These are phyloP conservation scores for Ettlia oleoabundans DNA, from an alignment of 139 green algal genomes.

Conservation along the genomic window DNA sequence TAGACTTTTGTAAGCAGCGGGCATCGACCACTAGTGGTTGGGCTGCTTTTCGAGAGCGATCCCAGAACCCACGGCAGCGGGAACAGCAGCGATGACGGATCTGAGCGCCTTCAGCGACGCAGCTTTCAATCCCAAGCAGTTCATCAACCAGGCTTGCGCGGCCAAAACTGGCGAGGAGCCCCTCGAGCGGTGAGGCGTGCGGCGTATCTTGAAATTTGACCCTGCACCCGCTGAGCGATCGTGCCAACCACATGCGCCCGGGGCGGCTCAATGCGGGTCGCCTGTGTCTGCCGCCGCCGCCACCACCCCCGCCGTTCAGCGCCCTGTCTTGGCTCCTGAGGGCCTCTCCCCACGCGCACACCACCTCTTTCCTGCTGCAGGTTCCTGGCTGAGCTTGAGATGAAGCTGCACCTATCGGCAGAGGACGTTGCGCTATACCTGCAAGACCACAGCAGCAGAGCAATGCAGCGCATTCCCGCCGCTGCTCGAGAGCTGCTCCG, in stretches of 20 bases:
- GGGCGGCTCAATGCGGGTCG: too few species aligned
- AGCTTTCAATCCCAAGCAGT: slow-evolving; percentile 66
- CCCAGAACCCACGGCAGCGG: too few species aligned
- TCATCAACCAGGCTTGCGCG: slow-evolving; percentile 64
- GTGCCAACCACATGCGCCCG: too few species aligned
- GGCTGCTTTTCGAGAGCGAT: not conserved
- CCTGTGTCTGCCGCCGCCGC: not conserved
- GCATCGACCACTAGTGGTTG: not conserved
- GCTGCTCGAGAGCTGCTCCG: slow-evolving; percentile 83
- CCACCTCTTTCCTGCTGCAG: slow-evolving; percentile 21
- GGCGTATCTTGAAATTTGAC: too few species aligned
- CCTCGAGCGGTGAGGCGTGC: slow-evolving; percentile 57
- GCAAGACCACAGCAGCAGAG: slow-evolving; percentile 66
- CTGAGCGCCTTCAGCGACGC: slow-evolving; percentile 61
- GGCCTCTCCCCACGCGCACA: not conserved
- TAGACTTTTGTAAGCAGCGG: too few species aligned
- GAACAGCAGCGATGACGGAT: too few species aligned
- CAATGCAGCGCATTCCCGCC: slow-evolving; percentile 81
- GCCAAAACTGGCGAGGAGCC: slow-evolving; percentile 51
- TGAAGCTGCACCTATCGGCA: slow-evolving; percentile 78
- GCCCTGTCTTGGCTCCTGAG: too few species aligned
- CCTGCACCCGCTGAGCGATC: too few species aligned
- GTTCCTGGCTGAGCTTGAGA: slow-evolving; percentile 83
- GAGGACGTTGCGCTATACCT: slow-evolving; percentile 81
- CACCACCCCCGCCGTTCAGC: not conserved